A percentile compares a stretch with the other conserved stretches of the same genome.
These are phyloP conservation scores for Colletotrichum limetticola DNA, from an alignment of 2,329 filamentous ascomycete species.

Conservation along the genomic window DNA sequence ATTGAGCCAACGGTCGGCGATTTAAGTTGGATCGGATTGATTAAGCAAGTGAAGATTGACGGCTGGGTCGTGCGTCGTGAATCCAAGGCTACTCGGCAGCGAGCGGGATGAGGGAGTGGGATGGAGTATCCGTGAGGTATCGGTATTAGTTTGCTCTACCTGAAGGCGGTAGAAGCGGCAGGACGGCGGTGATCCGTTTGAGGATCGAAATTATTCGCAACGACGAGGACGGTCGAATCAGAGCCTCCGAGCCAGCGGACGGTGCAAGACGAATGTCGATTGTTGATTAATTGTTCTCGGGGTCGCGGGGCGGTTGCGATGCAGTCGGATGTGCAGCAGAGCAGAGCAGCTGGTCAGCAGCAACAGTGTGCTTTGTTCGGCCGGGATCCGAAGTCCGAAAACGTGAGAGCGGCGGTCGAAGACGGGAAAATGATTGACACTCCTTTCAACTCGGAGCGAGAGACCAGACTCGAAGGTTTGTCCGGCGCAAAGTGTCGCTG, in stretches of 20 bases:
- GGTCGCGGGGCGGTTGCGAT: conserved; percentile 16
- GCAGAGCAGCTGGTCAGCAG: conserved; percentile 6
- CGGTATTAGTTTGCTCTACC: conserved; percentile 11
- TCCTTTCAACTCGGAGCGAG: conserved; percentile 14
- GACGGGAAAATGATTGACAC: conserved; percentile 18
- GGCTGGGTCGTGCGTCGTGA: conserved; percentile 12
- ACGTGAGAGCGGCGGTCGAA: conserved; percentile 24
- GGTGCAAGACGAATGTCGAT: conserved; percentile 30
- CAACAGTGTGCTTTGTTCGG: conserved; percentile 25
- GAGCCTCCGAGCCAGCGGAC: conserved; percentile 23
- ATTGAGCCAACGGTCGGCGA: conserved; percentile 14
- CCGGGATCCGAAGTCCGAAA: conserved; percentile 27
- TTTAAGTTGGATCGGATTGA: conserved; percentile 23
- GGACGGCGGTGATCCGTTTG: conserved; percentile 6
- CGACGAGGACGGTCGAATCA: not conserved
- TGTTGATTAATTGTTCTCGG: conserved; percentile 24
- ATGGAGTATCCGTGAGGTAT: too few relatives aligned
- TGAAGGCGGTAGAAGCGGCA: conserved; percentile 25
- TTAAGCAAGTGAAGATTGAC: conserved; percentile 22
- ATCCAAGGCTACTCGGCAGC: not conserved
- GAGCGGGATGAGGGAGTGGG: not conserved
- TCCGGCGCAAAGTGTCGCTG: conserved; percentile 19
- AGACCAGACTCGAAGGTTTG: conserved; percentile 10
- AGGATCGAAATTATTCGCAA: conserved; percentile 9
- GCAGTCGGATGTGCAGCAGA: not conserved